Percentiles rank a stretch among this genome's conserved stretches.
phyloP scores from a whole-genome alignment of 2,329 filamentous ascomycete species.

The Didymosphaeria variabile region DNA sequence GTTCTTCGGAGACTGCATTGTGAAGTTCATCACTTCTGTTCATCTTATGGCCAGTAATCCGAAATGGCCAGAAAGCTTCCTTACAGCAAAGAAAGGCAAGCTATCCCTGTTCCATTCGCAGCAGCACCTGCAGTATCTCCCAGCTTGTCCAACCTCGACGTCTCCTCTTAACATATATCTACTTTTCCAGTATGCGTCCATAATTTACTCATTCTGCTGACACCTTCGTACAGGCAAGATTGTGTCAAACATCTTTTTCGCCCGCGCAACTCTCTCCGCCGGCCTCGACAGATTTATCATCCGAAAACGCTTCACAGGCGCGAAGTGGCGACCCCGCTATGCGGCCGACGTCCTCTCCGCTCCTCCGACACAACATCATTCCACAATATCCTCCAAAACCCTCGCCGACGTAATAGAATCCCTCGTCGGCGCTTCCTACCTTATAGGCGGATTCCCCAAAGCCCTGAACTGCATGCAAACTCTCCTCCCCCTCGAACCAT shows the following conservation, averaged over 20 bases:
- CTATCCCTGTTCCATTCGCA: not conserved
- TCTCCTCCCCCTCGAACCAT: conserved; percentile 69
- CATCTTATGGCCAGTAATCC: conserved; percentile 70
- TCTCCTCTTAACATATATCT: too few species aligned
- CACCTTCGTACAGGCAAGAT: conserved; percentile 56
- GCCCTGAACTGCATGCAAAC: conserved; percentile 69
- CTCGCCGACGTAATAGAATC: conserved; percentile 90
- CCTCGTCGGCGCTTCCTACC: conserved; percentile 77
- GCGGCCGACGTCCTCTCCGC: conserved; percentile 53
- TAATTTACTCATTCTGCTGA: not conserved
- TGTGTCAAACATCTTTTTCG: conserved; percentile 79
- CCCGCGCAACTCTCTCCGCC: conserved; percentile 67
- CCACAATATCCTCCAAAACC: conserved; percentile 74
- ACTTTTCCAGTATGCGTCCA: not conserved
- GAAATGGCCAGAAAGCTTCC: conserved; percentile 77
- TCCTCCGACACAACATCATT: conserved; percentile 23
- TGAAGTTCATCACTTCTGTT: conserved; percentile 77
- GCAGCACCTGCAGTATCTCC: not conserved
- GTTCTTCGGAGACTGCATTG: conserved; percentile 83
- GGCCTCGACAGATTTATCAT: conserved; percentile 79
- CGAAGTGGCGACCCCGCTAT: conserved; percentile 77
- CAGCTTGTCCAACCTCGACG: not conserved
- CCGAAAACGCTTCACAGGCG: conserved; percentile 70
- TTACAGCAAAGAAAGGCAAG: conserved; percentile 70
- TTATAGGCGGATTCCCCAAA: conserved; percentile 72